These are phyloP conservation scores for Hypholoma fasciculare DNA, from an alignment of 768 basidiomycete species.

Conservation along the genomic window DNA sequence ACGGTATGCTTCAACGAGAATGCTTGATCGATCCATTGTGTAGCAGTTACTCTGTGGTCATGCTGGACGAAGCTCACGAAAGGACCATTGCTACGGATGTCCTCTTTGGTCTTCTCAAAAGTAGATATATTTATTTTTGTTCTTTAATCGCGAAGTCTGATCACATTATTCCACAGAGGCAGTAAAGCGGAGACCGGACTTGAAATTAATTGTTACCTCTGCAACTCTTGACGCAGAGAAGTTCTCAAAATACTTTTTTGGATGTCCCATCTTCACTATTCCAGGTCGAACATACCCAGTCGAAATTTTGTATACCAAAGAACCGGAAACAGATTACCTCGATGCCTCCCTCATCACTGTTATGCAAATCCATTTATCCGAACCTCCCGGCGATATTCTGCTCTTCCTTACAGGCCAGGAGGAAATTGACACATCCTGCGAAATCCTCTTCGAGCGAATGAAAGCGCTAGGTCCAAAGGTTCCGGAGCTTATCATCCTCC, in stretches of 20 bases:
- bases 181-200: conserved; percentile 89
- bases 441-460: conserved; percentile 98
- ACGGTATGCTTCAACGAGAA: conserved; percentile 98
- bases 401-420: conserved; percentile 99
- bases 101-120: conserved; percentile 93
- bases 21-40: conserved; percentile 94
- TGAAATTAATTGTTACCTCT: conserved; percentile 97
- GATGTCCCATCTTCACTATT: conserved; percentile 98
- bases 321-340: conserved; percentile 96
- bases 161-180: conserved; percentile 61
- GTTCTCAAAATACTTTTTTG: conserved; percentile 99
- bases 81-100: conserved; percentile 99
- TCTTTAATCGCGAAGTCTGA: conserved; percentile 9
- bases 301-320: conserved; percentile 97
- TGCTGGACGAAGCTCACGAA: conserved; percentile 99
- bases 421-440: conserved; percentile 97
- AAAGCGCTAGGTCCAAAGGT: conserved; percentile 98
- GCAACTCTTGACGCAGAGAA: conserved; percentile 99
- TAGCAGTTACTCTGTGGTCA: conserved; percentile 90
- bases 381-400: conserved; percentile 94
- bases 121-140: conserved; percentile 37
- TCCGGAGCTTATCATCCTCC: conserved; percentile 93
- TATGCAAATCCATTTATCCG: conserved; percentile 99
- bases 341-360: conserved; percentile 98
- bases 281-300: conserved; percentile 99